Conservation (phyloP, 768 basidiomycete species). For the Serendipita vermifera region DNA sequence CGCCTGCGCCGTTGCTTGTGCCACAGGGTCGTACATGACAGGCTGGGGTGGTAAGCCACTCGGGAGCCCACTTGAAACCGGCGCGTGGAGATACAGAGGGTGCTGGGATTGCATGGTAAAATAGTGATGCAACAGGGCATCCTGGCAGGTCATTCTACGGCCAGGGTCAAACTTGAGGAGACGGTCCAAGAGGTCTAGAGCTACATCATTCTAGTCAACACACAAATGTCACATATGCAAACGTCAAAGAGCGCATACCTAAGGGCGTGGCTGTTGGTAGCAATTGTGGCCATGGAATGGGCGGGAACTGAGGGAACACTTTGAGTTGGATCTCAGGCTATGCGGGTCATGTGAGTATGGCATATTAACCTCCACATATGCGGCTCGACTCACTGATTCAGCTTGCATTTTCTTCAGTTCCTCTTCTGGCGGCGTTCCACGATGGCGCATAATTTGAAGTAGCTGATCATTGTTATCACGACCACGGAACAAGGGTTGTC, state of each 20-base stretch:
- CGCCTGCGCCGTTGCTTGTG: slow-evolving; percentile 11
- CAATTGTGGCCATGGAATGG: slow-evolving; percentile 66
- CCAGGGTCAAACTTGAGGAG: slow-evolving; percentile 93
- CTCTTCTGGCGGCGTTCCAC: slow-evolving; percentile 86
- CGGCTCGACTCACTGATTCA: slow-evolving; percentile 56
- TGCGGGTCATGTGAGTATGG: too few species aligned
- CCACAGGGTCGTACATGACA: slow-evolving; percentile 45
- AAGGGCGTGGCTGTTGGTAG: slow-evolving; percentile 76
- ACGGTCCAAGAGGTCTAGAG: slow-evolving; percentile 86
- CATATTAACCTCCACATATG: not conserved
- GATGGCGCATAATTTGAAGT: slow-evolving; percentile 93
- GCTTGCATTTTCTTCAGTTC: slow-evolving; percentile 77
- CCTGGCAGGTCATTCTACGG: slow-evolving; percentile 79
- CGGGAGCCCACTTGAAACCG: slow-evolving; percentile 29
- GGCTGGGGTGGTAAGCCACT: slow-evolving; percentile 55
- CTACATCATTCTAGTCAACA: slow-evolving; percentile 25
- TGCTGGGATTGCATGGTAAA: slow-evolving; percentile 46
- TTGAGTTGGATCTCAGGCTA: slow-evolving; percentile 77
- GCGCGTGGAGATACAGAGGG: slow-evolving; percentile 22
- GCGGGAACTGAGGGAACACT: slow-evolving; percentile 76
- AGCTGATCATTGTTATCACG: slow-evolving; percentile 96
- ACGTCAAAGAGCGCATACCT: slow-evolving; percentile 33
- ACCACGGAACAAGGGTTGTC: slow-evolving; percentile 91
- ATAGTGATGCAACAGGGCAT: slow-evolving; percentile 86
- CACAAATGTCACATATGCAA: not conserved